Percentiles rank a stretch among this genome's conserved stretches.
phyloP scores from a whole-genome alignment of 1,284 basidiomycete species.

The Fomitopsis betulina region DNA sequence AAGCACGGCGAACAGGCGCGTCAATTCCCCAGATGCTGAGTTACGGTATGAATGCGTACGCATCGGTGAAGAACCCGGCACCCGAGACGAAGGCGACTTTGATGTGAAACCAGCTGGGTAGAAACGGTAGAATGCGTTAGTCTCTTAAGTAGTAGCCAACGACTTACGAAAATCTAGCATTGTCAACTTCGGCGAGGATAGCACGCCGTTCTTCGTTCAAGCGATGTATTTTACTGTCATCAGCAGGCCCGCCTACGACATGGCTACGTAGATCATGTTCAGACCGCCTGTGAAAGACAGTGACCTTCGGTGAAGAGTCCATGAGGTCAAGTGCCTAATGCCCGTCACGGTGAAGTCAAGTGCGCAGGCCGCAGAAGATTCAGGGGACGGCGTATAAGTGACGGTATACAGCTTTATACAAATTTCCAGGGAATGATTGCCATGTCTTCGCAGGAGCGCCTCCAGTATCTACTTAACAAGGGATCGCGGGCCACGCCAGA shows the following conservation, averaged over 20 bases:
- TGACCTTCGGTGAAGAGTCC: constrained; percentile 2
- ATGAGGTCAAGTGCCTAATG: constrained; percentile 1
- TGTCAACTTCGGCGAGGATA: constrained; percentile 53
- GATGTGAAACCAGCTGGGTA: constrained; percentile 46
- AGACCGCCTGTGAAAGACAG: constrained; percentile 1
- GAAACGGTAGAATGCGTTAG: neutral
- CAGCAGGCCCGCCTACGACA: neutral
- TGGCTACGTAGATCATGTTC: neutral
- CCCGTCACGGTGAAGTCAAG: neutral
- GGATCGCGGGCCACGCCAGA: neutral
- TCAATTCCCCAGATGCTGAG: neutral
- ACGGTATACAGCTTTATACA: neutral
- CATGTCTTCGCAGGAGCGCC: neutral
- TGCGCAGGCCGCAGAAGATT: neutral
- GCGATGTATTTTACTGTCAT: neutral
- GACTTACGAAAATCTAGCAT: constrained; percentile 43
- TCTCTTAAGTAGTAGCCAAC: neutral
- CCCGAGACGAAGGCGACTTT: constrained; percentile 73
- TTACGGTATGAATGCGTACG: constrained; percentile 31
- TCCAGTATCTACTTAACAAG: too few relatives aligned
- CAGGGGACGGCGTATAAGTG: neutral
- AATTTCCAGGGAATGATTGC: neutral
- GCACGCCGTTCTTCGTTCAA: constrained; percentile 24
- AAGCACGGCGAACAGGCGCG: neutral
- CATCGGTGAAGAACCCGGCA: constrained; percentile 82